A percentile compares a stretch with the other conserved stretches of the same genome.
These are phyloP conservation scores for Pleurotus citrinopileatus DNA, from an alignment of 768 basidiomycete genomes.

Conservation along the genomic window DNA sequence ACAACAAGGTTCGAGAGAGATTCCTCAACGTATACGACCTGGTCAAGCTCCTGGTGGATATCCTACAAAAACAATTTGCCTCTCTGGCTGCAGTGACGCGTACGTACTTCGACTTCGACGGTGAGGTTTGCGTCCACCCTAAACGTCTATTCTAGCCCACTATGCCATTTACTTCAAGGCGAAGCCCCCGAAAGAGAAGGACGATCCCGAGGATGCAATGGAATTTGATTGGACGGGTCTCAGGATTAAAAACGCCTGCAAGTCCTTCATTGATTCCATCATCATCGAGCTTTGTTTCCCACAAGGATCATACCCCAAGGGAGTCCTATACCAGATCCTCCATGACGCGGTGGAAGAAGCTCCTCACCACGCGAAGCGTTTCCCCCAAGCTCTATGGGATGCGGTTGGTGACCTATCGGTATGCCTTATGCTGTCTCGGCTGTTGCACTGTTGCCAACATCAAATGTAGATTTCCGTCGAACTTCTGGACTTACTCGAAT, in stretches of 20 bases:
- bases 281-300: conserved; percentile 83
- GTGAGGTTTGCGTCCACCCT: background rate
- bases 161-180: conserved; percentile 70
- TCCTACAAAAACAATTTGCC: conserved; percentile 64
- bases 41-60: conserved; percentile 54
- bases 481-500: conserved; percentile 62
- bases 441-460: background rate
- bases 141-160: conserved; percentile 45
- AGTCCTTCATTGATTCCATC: conserved; percentile 81
- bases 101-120: conserved; percentile 31
- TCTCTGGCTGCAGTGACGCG: conserved; percentile 68
- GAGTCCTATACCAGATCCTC: conserved; percentile 63
- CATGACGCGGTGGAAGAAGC: conserved; percentile 72
- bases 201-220: conserved; percentile 46
- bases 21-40: conserved; percentile 69
- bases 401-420: conserved; percentile 82
- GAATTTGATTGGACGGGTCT: conserved; percentile 66
- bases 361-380: conserved; percentile 69
- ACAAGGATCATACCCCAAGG: conserved; percentile 60
- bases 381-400: conserved; percentile 79
- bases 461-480: conserved; percentile 55
- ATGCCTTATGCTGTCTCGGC: conserved; percentile 3
- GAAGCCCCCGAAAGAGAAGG: conserved; percentile 20
- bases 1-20: conserved; percentile 47
- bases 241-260: conserved; percentile 48